Percentiles rank a stretch among this genome's conserved stretches.
phyloP scores from a whole-genome alignment of 2,329 filamentous ascomycete genomes.

The Nemania sp. region DNA sequence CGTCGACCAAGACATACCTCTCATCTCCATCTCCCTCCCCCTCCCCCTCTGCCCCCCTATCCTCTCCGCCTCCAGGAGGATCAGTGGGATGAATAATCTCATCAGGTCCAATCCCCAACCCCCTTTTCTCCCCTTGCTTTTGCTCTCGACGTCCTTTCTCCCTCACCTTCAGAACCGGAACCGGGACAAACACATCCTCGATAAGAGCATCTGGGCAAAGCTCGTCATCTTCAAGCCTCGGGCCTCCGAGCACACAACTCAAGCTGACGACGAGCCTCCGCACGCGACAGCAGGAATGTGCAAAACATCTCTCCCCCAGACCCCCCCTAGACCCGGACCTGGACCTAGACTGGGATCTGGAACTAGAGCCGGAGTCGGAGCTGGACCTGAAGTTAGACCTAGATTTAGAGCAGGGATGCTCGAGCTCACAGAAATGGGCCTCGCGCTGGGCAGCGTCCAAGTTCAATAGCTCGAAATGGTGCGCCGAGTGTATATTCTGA shows the following conservation, averaged over 20 bases:
- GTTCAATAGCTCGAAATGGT: slow-evolving; percentile 18
- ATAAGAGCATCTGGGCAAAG: not conserved
- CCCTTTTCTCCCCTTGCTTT: not conserved
- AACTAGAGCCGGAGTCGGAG: not conserved
- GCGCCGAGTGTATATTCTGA: slow-evolving; percentile 23
- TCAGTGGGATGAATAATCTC: too few species aligned
- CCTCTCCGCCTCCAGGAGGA: too few species aligned
- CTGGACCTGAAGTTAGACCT: not conserved
- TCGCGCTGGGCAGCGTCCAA: slow-evolving; percentile 11
- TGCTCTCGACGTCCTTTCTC: not conserved
- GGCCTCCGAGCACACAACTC: not conserved
- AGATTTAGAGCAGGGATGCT: not conserved
- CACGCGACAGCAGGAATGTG: not conserved
- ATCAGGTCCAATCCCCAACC: too few species aligned
- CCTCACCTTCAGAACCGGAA: not conserved
- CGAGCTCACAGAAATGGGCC: slow-evolving; percentile 9
- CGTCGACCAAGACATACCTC: not conserved
- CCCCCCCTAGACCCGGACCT: too few species aligned
- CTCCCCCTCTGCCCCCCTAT: too few species aligned
- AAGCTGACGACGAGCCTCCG: not conserved
- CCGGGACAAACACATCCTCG: not conserved
- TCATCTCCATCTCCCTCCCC: too few species aligned
- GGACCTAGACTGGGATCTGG: not conserved
- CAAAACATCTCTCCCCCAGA: slow-evolving; percentile 9
- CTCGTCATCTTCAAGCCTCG: not conserved